A percentile compares a stretch with the other conserved stretches of the same genome.
Conservation (phyloP, 192 early-diverging fungal species). For the Physocladia obscura region DNA sequence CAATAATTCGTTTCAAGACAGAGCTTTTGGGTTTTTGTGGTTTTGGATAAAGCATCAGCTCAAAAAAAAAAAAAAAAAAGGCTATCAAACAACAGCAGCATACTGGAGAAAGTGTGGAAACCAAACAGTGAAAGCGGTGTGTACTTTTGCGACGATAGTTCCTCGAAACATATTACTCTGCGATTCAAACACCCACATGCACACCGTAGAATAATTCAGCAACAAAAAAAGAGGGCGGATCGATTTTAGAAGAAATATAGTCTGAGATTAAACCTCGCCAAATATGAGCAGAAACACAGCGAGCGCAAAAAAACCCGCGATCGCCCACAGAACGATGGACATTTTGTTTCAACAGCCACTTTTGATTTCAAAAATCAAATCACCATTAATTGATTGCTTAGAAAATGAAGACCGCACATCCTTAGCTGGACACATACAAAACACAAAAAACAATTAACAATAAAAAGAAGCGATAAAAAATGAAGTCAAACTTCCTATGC, state of each 20-base stretch:
- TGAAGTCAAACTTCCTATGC: too few relatives aligned
- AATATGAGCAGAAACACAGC: slow-evolving; percentile 16
- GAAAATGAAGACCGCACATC: too few relatives aligned
- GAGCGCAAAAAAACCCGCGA: neutral
- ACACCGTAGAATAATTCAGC: slow-evolving; percentile 25
- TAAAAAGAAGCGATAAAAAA: too few relatives aligned
- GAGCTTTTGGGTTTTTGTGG: neutral
- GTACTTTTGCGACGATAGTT: slow-evolving; percentile 24
- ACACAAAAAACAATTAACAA: too few relatives aligned
- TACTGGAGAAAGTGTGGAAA: slow-evolving; percentile 30
- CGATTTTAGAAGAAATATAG: neutral
- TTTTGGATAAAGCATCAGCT: too few relatives aligned
- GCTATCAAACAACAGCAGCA: neutral
- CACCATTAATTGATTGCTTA: too few relatives aligned
- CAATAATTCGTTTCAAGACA: slow-evolving; percentile 11
- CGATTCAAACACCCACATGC: slow-evolving; percentile 26
- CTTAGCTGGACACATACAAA: too few relatives aligned
- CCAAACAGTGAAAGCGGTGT: slow-evolving; percentile 29
- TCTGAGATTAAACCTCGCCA: neutral
- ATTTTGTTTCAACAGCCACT: too few relatives aligned
- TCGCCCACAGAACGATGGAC: neutral
- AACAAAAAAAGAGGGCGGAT: neutral
- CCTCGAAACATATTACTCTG: slow-evolving; percentile 32
- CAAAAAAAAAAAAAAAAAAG: neutral
- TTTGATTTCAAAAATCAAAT: too few relatives aligned